A percentile compares a stretch with the other conserved stretches of the same genome.
Evolutionary conservation across 805 yeast species (phyloP).

Genomic region (Candida hungchunana): DNA sequence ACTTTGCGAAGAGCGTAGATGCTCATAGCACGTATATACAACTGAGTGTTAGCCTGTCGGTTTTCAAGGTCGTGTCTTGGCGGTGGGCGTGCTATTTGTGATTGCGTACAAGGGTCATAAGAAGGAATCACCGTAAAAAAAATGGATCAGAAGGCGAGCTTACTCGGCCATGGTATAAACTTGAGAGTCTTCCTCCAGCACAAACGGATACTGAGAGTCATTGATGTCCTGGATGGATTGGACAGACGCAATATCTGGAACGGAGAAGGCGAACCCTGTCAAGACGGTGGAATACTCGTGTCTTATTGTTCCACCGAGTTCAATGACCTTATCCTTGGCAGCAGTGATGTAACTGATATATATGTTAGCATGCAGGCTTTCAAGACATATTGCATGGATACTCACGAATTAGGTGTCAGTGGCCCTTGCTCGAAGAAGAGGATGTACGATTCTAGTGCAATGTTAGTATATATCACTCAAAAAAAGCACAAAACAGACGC

Average conservation of each 20-base stretch:
- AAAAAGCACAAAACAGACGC: too few species aligned
- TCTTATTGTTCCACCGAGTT: constrained; percentile 41
- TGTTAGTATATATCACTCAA: constrained; percentile 3
- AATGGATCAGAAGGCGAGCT: not conserved
- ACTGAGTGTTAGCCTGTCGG: too few species aligned
- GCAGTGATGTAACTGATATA: constrained; percentile 26
- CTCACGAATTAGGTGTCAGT: constrained; percentile 25
- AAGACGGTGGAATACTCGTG: constrained; percentile 43
- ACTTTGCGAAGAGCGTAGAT: too few species aligned
- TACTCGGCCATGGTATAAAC: constrained; percentile 28
- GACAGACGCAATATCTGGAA: constrained; percentile 30
- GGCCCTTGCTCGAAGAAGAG: constrained; percentile 27
- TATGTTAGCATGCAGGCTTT: too few species aligned
- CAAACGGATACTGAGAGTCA: constrained; percentile 34
- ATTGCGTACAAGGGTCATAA: not conserved
- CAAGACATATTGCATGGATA: not conserved
- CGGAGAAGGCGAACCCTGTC: constrained; percentile 43
- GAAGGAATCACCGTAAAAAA: not conserved
- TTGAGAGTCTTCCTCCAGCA: constrained; percentile 41
- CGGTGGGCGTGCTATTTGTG: too few species aligned
- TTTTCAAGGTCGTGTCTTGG: too few species aligned
- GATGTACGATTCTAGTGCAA: constrained; percentile 21
- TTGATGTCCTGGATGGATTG: constrained; percentile 18
- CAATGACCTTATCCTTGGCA: constrained; percentile 31
- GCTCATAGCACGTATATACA: not conserved